Evolutionary conservation across 2,329 filamentous ascomycete genomes (phyloP).

Genomic region (Colletotrichum theobromicola): DNA sequence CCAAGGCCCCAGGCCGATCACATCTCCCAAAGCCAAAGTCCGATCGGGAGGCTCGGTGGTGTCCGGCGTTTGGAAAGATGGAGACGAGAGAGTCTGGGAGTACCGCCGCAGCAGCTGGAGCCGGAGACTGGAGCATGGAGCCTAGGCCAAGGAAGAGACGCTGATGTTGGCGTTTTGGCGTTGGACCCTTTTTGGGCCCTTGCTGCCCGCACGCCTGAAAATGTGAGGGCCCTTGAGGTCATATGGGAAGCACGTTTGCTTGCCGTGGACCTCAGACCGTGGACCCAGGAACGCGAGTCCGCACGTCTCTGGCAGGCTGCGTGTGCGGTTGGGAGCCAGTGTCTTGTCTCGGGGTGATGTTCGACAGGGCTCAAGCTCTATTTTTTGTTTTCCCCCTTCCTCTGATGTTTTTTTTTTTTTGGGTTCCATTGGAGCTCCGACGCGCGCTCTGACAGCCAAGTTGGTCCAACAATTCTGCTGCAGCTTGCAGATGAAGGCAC

Average conservation of each 20-base stretch:
- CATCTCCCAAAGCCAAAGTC: conserved; percentile 12
- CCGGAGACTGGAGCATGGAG: conserved; percentile 7
- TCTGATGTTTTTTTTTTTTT: background rate
- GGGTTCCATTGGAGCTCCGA: conserved; percentile 11
- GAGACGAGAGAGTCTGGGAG: conserved; percentile 11
- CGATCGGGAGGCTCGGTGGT: conserved; percentile 21
- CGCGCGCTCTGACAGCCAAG: conserved; percentile 12
- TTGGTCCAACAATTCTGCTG: conserved; percentile 4
- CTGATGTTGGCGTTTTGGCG: background rate
- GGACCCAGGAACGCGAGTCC: background rate
- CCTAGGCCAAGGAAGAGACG: background rate
- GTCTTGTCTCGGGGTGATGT: background rate
- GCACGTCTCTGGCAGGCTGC: background rate
- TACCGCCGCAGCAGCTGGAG: conserved; percentile 15
- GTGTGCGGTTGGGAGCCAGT: background rate
- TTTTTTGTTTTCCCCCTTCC: background rate
- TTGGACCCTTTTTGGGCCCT: conserved; percentile 11
- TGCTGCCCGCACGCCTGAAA: background rate
- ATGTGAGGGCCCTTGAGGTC: conserved; percentile 8
- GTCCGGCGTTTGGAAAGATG: conserved; percentile 17
- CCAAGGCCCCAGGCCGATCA: background rate
- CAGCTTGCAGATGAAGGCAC: background rate
- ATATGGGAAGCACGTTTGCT: conserved; percentile 1
- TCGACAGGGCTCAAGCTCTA: background rate
- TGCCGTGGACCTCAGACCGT: background rate